Percentiles rank a stretch among this genome's conserved stretches.
Evolutionary conservation across 306 rosid genomes (phyloP).

Genomic region (Begonia masoniana): DNA sequence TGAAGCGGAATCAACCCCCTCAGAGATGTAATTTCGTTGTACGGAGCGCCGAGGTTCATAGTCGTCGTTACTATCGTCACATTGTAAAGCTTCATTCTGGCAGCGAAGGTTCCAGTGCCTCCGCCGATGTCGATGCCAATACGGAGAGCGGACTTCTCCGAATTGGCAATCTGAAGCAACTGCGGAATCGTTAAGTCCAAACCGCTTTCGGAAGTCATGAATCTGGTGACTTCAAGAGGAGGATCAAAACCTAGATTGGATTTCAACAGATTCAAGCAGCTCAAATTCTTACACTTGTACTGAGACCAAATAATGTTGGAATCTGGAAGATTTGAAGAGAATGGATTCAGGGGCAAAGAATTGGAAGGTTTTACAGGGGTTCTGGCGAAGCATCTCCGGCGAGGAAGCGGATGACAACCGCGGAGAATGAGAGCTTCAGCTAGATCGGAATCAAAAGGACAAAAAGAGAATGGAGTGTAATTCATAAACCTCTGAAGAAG

Average conservation of each 20-base stretch:
- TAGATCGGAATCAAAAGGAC: slow-evolving; percentile 58
- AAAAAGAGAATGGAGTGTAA: slow-evolving; percentile 54
- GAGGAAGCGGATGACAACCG: slow-evolving; percentile 97
- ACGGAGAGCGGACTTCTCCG: slow-evolving; percentile 48
- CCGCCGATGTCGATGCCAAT: slow-evolving; percentile 82
- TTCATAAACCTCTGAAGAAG: slow-evolving; percentile 73
- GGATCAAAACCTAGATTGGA: slow-evolving; percentile 59
- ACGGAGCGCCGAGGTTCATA: slow-evolving; percentile 67
- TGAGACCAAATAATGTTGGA: slow-evolving; percentile 46
- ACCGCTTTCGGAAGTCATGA: slow-evolving; percentile 32
- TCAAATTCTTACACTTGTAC: slow-evolving; percentile 60
- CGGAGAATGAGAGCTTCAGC: slow-evolving; percentile 60
- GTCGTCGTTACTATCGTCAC: slow-evolving; percentile 76
- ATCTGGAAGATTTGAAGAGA: slow-evolving; percentile 44
- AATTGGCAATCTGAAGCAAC: slow-evolving; percentile 53
- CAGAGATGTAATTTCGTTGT: slow-evolving; percentile 64
- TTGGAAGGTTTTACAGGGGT: slow-evolving; percentile 50
- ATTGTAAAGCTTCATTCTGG: slow-evolving; percentile 61
- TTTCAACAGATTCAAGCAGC: slow-evolving; percentile 39
- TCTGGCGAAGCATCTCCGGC: slow-evolving; percentile 74
- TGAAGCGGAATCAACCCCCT: slow-evolving; percentile 85
- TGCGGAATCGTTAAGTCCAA: slow-evolving; percentile 74
- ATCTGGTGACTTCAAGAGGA: slow-evolving; percentile 22
- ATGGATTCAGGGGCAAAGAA: slow-evolving; percentile 42
- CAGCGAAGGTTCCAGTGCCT: slow-evolving; percentile 78